Evolutionary conservation across 1,284 basidiomycete species (phyloP), one percentile per base, ranked within the genome.

Genomic region (Irpex rosettiformis): DNA sequence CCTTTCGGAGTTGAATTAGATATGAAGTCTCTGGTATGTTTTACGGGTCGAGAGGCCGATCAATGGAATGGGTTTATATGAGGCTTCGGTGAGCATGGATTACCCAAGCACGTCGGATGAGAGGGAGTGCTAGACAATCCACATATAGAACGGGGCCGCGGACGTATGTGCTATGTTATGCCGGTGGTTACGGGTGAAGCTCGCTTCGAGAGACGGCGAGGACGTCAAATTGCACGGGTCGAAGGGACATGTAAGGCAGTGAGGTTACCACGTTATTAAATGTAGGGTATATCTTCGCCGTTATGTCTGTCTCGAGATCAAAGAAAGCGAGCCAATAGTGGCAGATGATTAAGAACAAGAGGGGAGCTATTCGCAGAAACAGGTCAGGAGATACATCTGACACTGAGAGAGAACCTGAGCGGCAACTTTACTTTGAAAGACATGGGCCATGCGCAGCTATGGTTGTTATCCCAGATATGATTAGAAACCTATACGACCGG

Each of bases 241-340:
- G 51, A 37, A 37, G 13, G 28, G 5, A 55, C 58, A 51, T 55
- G 42, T 58, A 45, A 48, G 54, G 58, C 49, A 55, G 43, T 52
- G 29, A 51, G 18, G 27, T 55, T 55, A 27, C 52, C 58, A 58
- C 58, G 58, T 6, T 52, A n/a, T 33, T 43, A 37, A 29, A n/a
- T 25, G 10, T 8, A 22, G n/a, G 49, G 53, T 33, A 30, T 16
- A 56, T 56, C 58, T 25, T 59, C 58, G 58, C 22, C 27, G 24
- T 28, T 25, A 30, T 47, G 58, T 13, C 13, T 37, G 13, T 21
- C 29, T 30, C 30, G 24, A 37, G 42, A 21, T 24, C 43, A 47
- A n/a, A 33, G n/a, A 49, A 40, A 28, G 29, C 13, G 28, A 8
- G 16, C 6, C 16, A 11, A 24, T n/a, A n/a, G 24, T 29, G 24